Percentiles rank a stretch among this genome's conserved stretches.
These are phyloP conservation scores for Russula ochroleuca DNA, from an alignment of 768 basidiomycete genomes.

Conservation along the genomic window DNA sequence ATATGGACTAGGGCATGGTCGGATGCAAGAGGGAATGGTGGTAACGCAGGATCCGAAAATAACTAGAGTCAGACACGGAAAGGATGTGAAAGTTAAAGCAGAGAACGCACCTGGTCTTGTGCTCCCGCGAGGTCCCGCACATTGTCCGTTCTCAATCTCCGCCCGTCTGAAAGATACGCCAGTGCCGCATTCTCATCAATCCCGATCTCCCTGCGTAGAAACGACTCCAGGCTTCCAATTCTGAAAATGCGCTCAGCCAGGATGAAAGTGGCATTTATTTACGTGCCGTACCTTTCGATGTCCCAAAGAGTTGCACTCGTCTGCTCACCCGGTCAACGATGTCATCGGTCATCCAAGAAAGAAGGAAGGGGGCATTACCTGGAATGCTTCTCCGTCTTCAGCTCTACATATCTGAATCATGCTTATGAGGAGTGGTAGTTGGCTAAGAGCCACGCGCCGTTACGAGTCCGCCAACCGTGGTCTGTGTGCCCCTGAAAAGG, in stretches of 20 bases:
- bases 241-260: conserved; percentile 37
- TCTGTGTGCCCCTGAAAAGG: conserved; percentile 21
- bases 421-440: not conserved
- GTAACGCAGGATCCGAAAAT: not conserved
- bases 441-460: conserved; percentile 1
- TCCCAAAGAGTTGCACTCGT: conserved; percentile 68
- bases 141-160: conserved; percentile 64
- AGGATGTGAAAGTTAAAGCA: not conserved
- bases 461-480: not conserved
- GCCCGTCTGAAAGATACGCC: conserved; percentile 77
- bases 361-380: conserved; percentile 30
- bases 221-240: conserved; percentile 61
- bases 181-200: conserved; percentile 65
- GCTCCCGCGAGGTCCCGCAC: conserved; percentile 70
- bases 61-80: not conserved
- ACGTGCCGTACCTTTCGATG: conserved; percentile 58
- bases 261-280: not conserved
- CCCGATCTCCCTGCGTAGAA: conserved; percentile 67
- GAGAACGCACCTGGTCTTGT: conserved; percentile 63
- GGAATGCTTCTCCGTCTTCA: conserved; percentile 40
- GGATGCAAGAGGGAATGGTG: not conserved
- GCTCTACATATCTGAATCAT: conserved; percentile 43
- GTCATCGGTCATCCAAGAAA: not conserved
- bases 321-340: conserved; percentile 28
- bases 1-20: conserved; percentile 50